Evolutionary conservation across 371 early-diverging fungal species (phyloP), one percentile per base, ranked within the genome.

Genomic region (Apophysomyces variabilis): DNA sequence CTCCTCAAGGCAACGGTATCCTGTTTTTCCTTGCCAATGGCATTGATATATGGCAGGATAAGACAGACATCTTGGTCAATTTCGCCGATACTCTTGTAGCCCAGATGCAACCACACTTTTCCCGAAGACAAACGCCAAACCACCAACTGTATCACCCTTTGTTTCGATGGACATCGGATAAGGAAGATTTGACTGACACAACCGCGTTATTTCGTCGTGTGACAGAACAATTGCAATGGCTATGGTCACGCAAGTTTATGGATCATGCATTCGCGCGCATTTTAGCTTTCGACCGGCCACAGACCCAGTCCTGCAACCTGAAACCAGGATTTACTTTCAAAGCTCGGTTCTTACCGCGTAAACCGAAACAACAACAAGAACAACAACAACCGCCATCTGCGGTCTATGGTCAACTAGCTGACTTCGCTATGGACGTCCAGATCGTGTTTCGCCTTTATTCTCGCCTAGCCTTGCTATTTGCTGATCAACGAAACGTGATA

Each of bases 181-280:
- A 73, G 66, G 85, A 86, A 57, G 80, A 83, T 35, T 60, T 70
- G 5, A 69, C 87, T 11, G 70, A 81, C 18, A 18, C 21, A 26
- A 66, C 73, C 3, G 46, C 68, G 12, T 80, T 87, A 2, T 82
- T 76, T 62, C 80, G 75, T 38, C 58, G 65, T n/a, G 69, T 87
- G 7, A 72, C 85, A 7, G 60, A 66, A 18, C 87, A 86, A 57
- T 58, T 91, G 4, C 86, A 85, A 35, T 80, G 79, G 37, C 64
- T 89, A 2, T 89, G 91, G 88, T 83, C 82, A 38, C 77, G 85
- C 0, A 59, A 76, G 1, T 89, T 89, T 69, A 79, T 89, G 60
- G 73, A 80, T 58, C 61, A 57, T 7, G 59, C 76, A 1, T 86
- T 87, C 65, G 45, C 58, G 3, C 68, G 77, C 0, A 67, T 89